Conservation (phyloP, 805 yeast species). For the Nakazawaea ambrosiae region DNA sequence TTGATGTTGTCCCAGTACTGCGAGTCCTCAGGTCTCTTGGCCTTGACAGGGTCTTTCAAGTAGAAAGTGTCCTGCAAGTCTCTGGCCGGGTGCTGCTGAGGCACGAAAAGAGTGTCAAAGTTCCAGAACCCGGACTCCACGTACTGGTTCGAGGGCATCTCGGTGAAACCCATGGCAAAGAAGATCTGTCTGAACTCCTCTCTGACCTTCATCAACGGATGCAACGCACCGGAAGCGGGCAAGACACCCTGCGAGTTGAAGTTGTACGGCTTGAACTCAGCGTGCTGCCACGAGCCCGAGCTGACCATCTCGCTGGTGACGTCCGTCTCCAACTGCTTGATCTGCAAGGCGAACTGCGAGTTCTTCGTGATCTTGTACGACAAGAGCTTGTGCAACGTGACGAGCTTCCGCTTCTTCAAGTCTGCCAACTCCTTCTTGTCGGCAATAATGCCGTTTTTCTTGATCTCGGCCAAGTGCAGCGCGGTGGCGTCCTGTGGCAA, state of each 20-base stretch:
- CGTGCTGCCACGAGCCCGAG: constrained; percentile 73
- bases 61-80: constrained; percentile 98
- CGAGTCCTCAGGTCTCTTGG: constrained; percentile 77
- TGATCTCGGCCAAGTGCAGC: constrained; percentile 50
- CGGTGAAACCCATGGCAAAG: constrained; percentile 96
- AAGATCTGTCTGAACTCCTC: constrained; percentile 97
- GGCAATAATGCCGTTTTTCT: constrained; percentile 44
- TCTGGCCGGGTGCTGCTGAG: constrained; percentile 99
- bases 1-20: constrained; percentile 72
- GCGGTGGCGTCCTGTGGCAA: constrained; percentile 66
- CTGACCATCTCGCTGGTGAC: constrained; percentile 89
- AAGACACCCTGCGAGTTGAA: constrained; percentile 90
- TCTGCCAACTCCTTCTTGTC: constrained; percentile 70
- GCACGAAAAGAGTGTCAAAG: constrained; percentile 92
- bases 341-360: constrained; percentile 71
- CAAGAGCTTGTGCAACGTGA: constrained; percentile 60
- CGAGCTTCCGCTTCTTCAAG: constrained; percentile 89
- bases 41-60: constrained; percentile 83
- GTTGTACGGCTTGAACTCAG: constrained; percentile 90
- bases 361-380: constrained; percentile 79
- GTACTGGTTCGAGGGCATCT: constrained; percentile 98
- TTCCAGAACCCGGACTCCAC: constrained; percentile 99
- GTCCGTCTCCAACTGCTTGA: constrained; percentile 84
- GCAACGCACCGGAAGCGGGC: constrained; percentile 88
- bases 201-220: constrained; percentile 93